These are phyloP conservation scores for Malus sieversii DNA, from an alignment of 306 rosid genomes.

Conservation along the genomic window DNA sequence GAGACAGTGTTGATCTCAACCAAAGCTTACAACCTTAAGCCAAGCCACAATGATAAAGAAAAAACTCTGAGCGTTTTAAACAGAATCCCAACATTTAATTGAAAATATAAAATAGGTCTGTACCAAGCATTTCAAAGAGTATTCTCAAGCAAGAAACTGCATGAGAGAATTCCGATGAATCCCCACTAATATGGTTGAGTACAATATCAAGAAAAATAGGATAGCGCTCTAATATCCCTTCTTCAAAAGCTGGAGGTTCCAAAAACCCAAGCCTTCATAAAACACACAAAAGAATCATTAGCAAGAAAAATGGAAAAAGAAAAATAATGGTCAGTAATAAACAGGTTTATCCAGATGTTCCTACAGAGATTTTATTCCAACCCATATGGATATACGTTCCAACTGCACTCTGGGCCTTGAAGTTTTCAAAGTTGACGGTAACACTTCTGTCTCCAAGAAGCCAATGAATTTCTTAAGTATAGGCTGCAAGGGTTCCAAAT, in stretches of 20 bases:
- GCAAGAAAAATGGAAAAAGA: conserved; percentile 6
- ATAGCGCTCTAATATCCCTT: conserved; percentile 90
- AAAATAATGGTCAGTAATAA: neutral
- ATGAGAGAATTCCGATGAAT: conserved; percentile 78
- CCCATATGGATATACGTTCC: conserved; percentile 77
- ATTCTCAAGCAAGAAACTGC: conserved; percentile 85
- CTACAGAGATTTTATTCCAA: conserved; percentile 89
- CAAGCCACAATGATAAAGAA: conserved; percentile 24
- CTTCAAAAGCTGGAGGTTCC: conserved; percentile 93
- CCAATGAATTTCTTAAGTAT: conserved; percentile 72
- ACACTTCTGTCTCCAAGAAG: conserved; percentile 60
- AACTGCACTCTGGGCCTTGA: conserved; percentile 54
- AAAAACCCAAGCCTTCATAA: conserved; percentile 81
- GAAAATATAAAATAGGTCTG: conserved; percentile 15
- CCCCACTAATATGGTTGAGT: conserved; percentile 84
- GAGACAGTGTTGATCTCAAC: conserved; percentile 88
- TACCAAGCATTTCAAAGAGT: conserved; percentile 92
- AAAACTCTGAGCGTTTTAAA: conserved; percentile 17
- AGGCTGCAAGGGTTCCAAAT: conserved; percentile 92
- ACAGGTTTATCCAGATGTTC: conserved; percentile 32
- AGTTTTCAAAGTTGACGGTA: conserved; percentile 49
- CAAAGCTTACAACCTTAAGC: conserved; percentile 89
- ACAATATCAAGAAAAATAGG: conserved; percentile 89
- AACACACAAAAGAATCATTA: conserved; percentile 17
- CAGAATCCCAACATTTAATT: conserved; percentile 2